Conservation (phyloP, 2,329 filamentous ascomycete species). For the Thelonectria discophora region DNA sequence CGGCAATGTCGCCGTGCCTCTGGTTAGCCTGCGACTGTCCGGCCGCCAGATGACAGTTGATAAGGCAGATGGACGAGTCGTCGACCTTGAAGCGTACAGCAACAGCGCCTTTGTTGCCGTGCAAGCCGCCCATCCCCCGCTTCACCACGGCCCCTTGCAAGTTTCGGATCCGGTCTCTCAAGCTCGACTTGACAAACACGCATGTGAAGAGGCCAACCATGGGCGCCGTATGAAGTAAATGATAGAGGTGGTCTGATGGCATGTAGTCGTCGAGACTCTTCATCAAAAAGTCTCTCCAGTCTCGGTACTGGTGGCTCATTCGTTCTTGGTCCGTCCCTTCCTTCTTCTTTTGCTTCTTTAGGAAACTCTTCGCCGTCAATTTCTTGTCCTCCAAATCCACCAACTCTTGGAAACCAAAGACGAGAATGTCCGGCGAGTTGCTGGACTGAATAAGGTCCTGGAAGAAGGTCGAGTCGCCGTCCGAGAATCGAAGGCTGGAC, state of each 20-base stretch:
- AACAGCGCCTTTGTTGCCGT: conserved; percentile 96
- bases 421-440: conserved; percentile 83
- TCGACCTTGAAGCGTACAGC: conserved; percentile 92
- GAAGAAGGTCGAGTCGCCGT: conserved; percentile 79
- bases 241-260: conserved; percentile 79
- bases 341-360: conserved; percentile 90
- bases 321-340: conserved; percentile 82
- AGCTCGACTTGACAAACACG: conserved; percentile 86
- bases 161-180: conserved; percentile 79
- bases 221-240: conserved; percentile 83
- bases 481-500: conserved; percentile 75
- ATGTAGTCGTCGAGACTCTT: conserved; percentile 85
- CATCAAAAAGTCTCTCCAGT: conserved; percentile 92
- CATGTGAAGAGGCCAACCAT: conserved; percentile 96
- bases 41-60: conserved; percentile 97
- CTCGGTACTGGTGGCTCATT: conserved; percentile 97
- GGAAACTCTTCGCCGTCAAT: conserved; percentile 92
- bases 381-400: conserved; percentile 98
- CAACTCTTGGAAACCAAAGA: conserved; percentile 98
- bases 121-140: conserved; percentile 91
- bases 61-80: conserved; percentile 92
- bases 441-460: conserved; percentile 79
- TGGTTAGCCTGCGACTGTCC: conserved; percentile 90
- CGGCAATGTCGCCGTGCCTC: conserved; percentile 90
- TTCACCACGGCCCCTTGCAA: conserved; percentile 87